phyloP scores from a whole-genome alignment of 805 yeast genomes.

The Schwanniomyces pseudopolymorphus region DNA sequence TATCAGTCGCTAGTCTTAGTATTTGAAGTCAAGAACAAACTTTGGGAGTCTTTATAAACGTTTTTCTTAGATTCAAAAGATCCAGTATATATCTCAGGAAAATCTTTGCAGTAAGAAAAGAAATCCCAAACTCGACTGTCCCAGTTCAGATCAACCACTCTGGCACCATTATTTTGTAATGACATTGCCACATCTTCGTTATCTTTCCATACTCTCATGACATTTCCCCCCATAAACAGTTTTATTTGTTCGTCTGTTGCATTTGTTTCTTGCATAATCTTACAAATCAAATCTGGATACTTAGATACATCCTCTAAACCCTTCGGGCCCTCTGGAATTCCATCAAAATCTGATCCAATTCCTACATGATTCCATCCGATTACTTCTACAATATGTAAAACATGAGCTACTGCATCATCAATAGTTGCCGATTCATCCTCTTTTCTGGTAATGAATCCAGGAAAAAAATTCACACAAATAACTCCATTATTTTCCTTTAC shows the following conservation, averaged over 20 bases:
- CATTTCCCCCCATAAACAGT: slow-evolving; percentile 46
- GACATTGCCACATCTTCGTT: slow-evolving; percentile 24
- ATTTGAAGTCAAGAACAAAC: neutral
- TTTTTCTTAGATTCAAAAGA: slow-evolving; percentile 7
- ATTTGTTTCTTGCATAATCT: slow-evolving; percentile 24
- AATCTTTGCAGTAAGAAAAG: slow-evolving; percentile 27
- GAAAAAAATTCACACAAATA: slow-evolving; percentile 47
- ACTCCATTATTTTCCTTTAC: slow-evolving; percentile 48
- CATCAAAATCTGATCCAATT: slow-evolving; percentile 54
- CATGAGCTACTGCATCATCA: slow-evolving; percentile 48
- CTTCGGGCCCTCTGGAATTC: slow-evolving; percentile 46
- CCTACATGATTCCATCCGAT: slow-evolving; percentile 56
- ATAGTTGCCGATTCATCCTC: slow-evolving; percentile 31
- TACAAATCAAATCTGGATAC: slow-evolving; percentile 46
- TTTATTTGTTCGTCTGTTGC: slow-evolving; percentile 47
- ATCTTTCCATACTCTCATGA: slow-evolving; percentile 47
- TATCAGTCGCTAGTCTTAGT: neutral
- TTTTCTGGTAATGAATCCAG: slow-evolving; percentile 30
- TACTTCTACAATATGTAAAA: slow-evolving; percentile 38
- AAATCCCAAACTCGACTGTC: slow-evolving; percentile 42
- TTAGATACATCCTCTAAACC: slow-evolving; percentile 58
- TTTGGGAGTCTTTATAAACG: slow-evolving; percentile 2
- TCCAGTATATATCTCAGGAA: slow-evolving; percentile 42
- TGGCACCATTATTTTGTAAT: slow-evolving; percentile 19
- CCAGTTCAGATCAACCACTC: slow-evolving; percentile 42